Conservation (phyloP, 192 early-diverging fungal species). For the Endogone sp. region DNA sequence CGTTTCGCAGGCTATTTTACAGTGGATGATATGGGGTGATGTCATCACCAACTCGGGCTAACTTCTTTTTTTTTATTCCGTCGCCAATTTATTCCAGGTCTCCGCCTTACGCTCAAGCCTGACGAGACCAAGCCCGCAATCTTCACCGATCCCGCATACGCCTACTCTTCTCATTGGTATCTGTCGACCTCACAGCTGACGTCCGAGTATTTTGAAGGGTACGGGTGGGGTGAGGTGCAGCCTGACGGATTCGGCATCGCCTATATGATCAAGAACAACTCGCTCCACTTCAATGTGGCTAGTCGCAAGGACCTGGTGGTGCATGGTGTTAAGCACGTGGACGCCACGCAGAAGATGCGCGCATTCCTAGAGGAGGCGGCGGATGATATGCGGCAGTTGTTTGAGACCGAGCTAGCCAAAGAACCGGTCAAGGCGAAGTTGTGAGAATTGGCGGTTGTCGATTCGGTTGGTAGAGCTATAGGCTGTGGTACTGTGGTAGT, state of each 20-base stretch:
- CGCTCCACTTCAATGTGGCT: slow-evolving; percentile 86
- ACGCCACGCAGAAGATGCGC: slow-evolving; percentile 60
- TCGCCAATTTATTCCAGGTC: too few species aligned
- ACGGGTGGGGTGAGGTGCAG: slow-evolving; percentile 86
- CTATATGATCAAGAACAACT: slow-evolving; percentile 89
- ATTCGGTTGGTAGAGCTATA: too few species aligned
- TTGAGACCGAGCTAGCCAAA: slow-evolving; percentile 58
- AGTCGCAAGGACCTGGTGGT: slow-evolving; percentile 55
- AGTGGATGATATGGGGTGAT: too few species aligned
- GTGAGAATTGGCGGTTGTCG: too few species aligned
- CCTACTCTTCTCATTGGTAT: slow-evolving; percentile 82
- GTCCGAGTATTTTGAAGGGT: slow-evolving; percentile 90
- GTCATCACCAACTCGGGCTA: too few species aligned
- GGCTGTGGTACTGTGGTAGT: too few species aligned
- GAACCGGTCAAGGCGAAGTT: slow-evolving; percentile 62
- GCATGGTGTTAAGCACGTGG: slow-evolving; percentile 47
- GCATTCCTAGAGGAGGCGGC: slow-evolving; percentile 86
- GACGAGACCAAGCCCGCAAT: slow-evolving; percentile 78
- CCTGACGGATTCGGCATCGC: slow-evolving; percentile 91
- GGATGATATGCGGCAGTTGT: slow-evolving; percentile 76
- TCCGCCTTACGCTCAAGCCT: slow-evolving; percentile 71
- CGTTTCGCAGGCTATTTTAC: too few species aligned
- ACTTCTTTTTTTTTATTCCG: too few species aligned
- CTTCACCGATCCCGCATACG: slow-evolving; percentile 84
- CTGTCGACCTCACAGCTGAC: slow-evolving; percentile 91